Base-by-base conservation (phyloP, 2,329 filamentous ascomycete genomes). In the Pleomassaria siparia region DNA sequence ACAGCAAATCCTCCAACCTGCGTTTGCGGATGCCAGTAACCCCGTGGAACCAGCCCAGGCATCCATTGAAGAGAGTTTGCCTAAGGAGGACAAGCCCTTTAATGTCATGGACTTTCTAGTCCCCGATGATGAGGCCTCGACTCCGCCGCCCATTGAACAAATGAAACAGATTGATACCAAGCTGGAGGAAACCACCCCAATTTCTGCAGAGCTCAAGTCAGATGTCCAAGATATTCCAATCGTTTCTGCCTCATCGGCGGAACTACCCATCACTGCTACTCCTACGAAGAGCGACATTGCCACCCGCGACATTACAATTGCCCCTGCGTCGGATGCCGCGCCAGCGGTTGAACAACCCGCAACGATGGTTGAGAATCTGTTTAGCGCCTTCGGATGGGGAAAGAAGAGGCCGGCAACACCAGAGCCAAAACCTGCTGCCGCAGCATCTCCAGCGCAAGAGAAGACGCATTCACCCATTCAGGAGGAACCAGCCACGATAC, bases 301-400 rank as follows among this genome's bases (percentile, higher is more conserved):
- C 16, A 35, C 5, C 3, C n/a, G 13, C 5, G 32, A 35, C 32
- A 20, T 18, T 16, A 12, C 24, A 9, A 18, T 8, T 25, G 7
- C 36, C 21, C 25, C 24, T 24, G n/a, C 6, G 4, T 24, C 28
- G 16, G 16, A 22, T 6, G n/a, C 22, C 3, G n/a, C 16, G 37
- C 32, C 32, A 20, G 32, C 43, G 5, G 41, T 50, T 15, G 53
- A 53, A 15, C 43, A 53, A 8, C 39, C 53, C 10, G 60, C 59
- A 29, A 56, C 58, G 3, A 66, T 61, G 60, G 60, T 61, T 12
- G 50, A 51, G 2, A 54, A 58, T 24, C 46, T 70, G 16, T 59
- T 56, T 54, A 63, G 66, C 35, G 62, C 63, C 1, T 55, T 69
- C 40, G 63, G 66, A 2, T 68, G 63, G 64, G 64, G 66, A 10